These are phyloP conservation scores for Starmerella apicola DNA, from an alignment of 805 yeast genomes.

Conservation along the genomic window DNA sequence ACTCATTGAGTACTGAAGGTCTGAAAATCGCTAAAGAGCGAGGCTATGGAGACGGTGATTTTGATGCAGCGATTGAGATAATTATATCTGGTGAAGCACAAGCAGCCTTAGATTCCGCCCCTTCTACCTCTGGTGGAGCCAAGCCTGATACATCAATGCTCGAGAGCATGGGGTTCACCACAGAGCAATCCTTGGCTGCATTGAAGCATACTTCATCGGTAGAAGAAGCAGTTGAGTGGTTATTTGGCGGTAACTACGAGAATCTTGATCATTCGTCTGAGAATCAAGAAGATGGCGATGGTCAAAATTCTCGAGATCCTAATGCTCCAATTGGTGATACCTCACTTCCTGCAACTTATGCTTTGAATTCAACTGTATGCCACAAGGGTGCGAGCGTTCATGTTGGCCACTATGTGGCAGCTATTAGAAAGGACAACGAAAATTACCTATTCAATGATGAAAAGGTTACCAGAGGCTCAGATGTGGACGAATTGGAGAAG, in stretches of 20 bases:
- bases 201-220: conserved; percentile 48
- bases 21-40: conserved; percentile 60
- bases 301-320: background rate
- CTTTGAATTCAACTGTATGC: conserved; percentile 56
- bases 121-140: background rate
- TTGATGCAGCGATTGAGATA: conserved; percentile 82
- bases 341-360: conserved; percentile 32
- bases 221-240: conserved; percentile 82
- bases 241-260: conserved; percentile 60
- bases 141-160: conserved; percentile 27
- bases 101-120: conserved; percentile 29
- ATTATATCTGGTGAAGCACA: conserved; percentile 36
- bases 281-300: conserved; percentile 35
- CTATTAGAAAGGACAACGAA: conserved; percentile 37
- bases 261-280: no score
- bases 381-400: conserved; percentile 85
- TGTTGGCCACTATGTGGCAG: conserved; percentile 86
- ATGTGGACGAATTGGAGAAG: conserved; percentile 34
- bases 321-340: conserved; percentile 6
- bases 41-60: conserved; percentile 14
- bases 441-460: conserved; percentile 88
- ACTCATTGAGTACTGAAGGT: conserved; percentile 51
- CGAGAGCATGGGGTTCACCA: conserved; percentile 66
- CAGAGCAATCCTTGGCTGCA: conserved; percentile 59
- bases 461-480: conserved; percentile 50